Evolutionary conservation across 768 basidiomycete genomes (phyloP), one percentile per base, ranked within the genome.

Genomic region (Serendipita indica): DNA sequence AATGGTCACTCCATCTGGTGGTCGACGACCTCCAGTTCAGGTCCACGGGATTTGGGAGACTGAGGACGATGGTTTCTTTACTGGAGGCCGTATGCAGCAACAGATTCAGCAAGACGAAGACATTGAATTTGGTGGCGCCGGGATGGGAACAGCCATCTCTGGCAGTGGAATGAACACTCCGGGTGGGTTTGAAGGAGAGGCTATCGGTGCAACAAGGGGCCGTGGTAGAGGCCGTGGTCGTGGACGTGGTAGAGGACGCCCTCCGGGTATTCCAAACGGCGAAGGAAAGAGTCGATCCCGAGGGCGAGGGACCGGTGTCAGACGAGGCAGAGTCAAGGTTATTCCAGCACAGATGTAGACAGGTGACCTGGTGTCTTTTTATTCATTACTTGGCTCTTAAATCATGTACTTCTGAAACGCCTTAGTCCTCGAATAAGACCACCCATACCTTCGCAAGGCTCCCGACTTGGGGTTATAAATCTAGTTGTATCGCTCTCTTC

Each of bases 31-130:
- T 10, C 49, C 49, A 30, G 30, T 54, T 10, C 49, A 54, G 32
- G 49, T 54, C 7, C 49, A 54, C 30, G 49, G 49, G n/a, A 54
- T 7, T 30, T 54, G 49, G 49, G 49, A 54, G 25, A 30, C 49
- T 7, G 49, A 54, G 49, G 49, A 54, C 32, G 49, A 54, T 33
- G 49, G 49, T 20, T 54, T 54, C 49, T 54, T 54, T 28, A 54
- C 49, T 16, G 49, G 49, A 16, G 49, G 49, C 20, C 20, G 49
- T 18, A 54, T 54, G 49, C 49, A 54, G 25, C 49, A 54, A 27
- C 25, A 27, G 25, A 6, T 43, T n/a, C 49, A 54, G 25, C 49
- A 30, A 33, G 49, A 54, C 0, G 49, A 54, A 27, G 49, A 54
- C 0, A 28, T 54, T 33, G 49, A 54, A 18, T 54, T 54, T 54